These are phyloP conservation scores for Chytriomyces sp. DNA, from an alignment of 192 early-diverging fungal species.

Conservation along the genomic window DNA sequence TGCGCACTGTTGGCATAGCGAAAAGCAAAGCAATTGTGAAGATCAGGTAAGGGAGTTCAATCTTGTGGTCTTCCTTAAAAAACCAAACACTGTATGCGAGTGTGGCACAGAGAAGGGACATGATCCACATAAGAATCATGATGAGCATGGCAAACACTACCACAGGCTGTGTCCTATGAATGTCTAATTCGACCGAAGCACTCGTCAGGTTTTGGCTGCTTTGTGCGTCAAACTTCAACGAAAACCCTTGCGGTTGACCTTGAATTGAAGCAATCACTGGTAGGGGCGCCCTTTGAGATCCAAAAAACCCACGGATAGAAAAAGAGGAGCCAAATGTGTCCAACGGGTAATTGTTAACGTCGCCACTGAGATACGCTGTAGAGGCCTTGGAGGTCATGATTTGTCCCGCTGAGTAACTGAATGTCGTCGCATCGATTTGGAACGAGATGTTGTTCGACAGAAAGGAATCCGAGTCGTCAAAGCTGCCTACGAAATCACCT, in stretches of 20 bases:
- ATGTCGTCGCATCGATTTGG: not conserved
- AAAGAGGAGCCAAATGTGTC: not conserved
- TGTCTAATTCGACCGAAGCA: not conserved
- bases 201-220: not conserved
- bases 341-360: conserved; percentile 10
- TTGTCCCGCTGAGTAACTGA: not conserved
- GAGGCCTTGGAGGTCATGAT: not conserved
- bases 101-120: not conserved
- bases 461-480: not conserved
- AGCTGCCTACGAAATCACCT: not conserved
- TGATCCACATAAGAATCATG: conserved; percentile 10
- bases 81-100: conserved; percentile 12
- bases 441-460: not conserved
- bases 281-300: not conserved
- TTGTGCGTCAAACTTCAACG: not conserved
- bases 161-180: not conserved
- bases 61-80: not conserved
- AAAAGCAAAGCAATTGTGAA: not conserved
- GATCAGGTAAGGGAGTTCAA: conserved; percentile 11
- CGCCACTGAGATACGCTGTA: not conserved
- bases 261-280: not conserved
- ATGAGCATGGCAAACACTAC: conserved; percentile 6
- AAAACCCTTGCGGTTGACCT: not conserved
- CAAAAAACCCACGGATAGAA: not conserved
- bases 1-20: conserved; percentile 19